Percentiles rank a stretch among this genome's conserved stretches.
These are phyloP conservation scores for Alternaria sp. DNA, from an alignment of 2,329 filamentous ascomycete species.

Conservation along the genomic window DNA sequence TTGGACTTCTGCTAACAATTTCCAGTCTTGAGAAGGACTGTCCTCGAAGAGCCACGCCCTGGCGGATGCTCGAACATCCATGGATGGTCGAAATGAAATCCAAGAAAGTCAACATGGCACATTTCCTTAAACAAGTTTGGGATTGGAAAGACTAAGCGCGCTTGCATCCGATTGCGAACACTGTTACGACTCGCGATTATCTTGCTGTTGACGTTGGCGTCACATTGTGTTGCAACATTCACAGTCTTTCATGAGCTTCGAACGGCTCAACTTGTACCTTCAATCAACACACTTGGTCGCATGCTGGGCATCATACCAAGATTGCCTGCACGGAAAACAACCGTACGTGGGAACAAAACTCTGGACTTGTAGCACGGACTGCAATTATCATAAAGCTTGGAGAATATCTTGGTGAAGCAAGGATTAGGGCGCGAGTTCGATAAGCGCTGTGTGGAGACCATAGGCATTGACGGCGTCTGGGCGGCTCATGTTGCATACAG, in stretches of 20 bases:
- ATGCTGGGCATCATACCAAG: constrained; percentile 47
- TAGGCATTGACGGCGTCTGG: constrained; percentile 45
- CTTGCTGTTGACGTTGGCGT: background rate
- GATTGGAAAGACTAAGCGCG: constrained; percentile 79
- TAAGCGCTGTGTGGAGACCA: background rate
- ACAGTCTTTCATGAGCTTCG: constrained; percentile 26
- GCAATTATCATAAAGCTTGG: constrained; percentile 2
- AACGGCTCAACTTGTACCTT: constrained; percentile 12
- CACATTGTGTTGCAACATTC: constrained; percentile 17
- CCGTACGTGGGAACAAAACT: background rate
- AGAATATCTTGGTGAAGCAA: constrained; percentile 9
- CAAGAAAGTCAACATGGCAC: constrained; percentile 97
- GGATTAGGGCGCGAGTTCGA: constrained; percentile 2
- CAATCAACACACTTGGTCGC: constrained; percentile 31
- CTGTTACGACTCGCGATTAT: background rate
- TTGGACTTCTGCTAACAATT: constrained; percentile 32
- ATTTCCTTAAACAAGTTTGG: constrained; percentile 95
- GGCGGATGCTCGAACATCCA: constrained; percentile 98
- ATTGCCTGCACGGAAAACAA: background rate
- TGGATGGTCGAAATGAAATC: constrained; percentile 98
- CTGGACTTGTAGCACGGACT: constrained; percentile 19
- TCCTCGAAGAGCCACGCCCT: constrained; percentile 85
- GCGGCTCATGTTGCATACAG: constrained; percentile 34
- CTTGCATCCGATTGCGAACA: constrained; percentile 4
- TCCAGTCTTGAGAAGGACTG: constrained; percentile 92